Conservation (phyloP, 179 eudicot species). For the Beta corolliflora region DNA sequence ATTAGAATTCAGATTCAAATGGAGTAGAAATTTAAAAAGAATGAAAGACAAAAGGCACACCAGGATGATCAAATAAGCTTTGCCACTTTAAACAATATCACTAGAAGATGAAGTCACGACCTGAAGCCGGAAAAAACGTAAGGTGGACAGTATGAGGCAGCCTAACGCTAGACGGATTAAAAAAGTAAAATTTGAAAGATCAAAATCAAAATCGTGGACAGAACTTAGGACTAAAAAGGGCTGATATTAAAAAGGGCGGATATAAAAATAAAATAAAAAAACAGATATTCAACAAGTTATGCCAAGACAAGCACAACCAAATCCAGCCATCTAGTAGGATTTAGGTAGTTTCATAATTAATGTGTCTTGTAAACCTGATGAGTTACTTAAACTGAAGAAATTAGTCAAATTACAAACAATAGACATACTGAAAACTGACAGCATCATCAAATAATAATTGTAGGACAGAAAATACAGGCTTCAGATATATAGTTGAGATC, state of each 20-base stretch:
- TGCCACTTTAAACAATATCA: constrained; percentile 1
- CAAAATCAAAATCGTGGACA: constrained; percentile 11
- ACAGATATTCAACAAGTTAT: background rate
- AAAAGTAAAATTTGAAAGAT: constrained; percentile 8
- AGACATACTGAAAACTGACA: background rate
- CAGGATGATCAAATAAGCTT: background rate
- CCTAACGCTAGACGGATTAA: constrained; percentile 86
- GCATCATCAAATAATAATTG: background rate
- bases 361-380: background rate
- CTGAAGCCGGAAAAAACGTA: constrained; percentile 83
- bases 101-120: constrained; percentile 32
- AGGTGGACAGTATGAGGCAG: constrained; percentile 60
- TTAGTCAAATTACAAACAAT: background rate
- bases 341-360: background rate
- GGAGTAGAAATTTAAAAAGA: background rate
- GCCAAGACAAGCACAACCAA: constrained; percentile 16
- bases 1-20: background rate
- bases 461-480: background rate
- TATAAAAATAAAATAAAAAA: too few relatives aligned
- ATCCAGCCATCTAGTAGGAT: background rate
- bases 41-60: constrained; percentile 8
- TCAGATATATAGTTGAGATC: background rate
- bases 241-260: too few relatives aligned
- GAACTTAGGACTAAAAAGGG: too few relatives aligned
- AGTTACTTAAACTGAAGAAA: background rate